These are phyloP conservation scores for Aspergillus uvarum DNA, from an alignment of 2,329 filamentous ascomycete species.

Conservation along the genomic window DNA sequence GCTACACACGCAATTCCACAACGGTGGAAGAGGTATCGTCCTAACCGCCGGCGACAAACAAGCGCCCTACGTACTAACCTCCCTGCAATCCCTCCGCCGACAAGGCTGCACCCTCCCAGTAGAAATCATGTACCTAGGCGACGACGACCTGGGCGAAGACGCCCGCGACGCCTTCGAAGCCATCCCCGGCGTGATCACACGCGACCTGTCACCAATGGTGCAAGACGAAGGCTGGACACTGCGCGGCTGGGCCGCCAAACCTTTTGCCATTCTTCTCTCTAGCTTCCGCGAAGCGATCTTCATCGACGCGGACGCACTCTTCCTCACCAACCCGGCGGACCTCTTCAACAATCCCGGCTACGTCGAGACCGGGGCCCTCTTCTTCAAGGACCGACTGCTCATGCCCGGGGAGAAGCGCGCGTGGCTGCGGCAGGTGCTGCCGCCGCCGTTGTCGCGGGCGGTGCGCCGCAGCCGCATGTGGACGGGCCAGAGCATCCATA, in stretches of 20 bases:
- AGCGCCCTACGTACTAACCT: slow-evolving; percentile 45
- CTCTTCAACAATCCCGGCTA: slow-evolving; percentile 48
- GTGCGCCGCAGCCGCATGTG: slow-evolving; percentile 29
- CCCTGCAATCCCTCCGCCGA: slow-evolving; percentile 32
- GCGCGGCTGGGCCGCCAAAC: slow-evolving; percentile 49
- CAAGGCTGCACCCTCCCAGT: slow-evolving; percentile 20
- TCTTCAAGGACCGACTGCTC: slow-evolving; percentile 49
- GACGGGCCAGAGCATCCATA: slow-evolving; percentile 20
- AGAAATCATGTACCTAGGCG: slow-evolving; percentile 36
- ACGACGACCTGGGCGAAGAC: slow-evolving; percentile 46
- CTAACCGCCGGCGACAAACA: slow-evolving; percentile 49
- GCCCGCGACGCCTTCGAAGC: slow-evolving; percentile 44
- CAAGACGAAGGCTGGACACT: slow-evolving; percentile 47
- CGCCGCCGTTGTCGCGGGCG: slow-evolving; percentile 44
- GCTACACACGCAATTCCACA: slow-evolving; percentile 44
- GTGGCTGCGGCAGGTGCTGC: slow-evolving; percentile 47
- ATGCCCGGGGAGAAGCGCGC: slow-evolving; percentile 31
- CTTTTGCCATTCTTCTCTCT: slow-evolving; percentile 48
- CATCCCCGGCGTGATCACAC: slow-evolving; percentile 45
- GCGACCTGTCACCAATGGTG: slow-evolving; percentile 48
- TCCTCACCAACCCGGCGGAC: slow-evolving; percentile 44
- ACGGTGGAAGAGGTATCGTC: slow-evolving; percentile 46
- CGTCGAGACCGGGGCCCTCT: slow-evolving; percentile 45
- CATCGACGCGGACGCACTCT: slow-evolving; percentile 49
- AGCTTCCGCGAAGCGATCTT: slow-evolving; percentile 51